phyloP scores from a whole-genome alignment of 768 basidiomycete species.

The Naganishia onofrii region DNA sequence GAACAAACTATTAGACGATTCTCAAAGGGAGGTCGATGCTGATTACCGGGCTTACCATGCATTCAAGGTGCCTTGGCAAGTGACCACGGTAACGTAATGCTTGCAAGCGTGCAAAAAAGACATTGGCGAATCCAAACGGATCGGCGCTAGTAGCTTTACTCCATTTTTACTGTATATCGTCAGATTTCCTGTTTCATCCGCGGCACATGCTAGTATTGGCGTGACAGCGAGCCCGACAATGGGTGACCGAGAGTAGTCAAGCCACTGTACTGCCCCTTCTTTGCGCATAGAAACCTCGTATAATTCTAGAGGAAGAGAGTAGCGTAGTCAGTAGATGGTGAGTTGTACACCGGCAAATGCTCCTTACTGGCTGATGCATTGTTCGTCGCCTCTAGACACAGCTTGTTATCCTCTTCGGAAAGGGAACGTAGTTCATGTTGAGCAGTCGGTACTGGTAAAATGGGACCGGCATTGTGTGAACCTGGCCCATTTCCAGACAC shows the following conservation, averaged over 20 bases:
- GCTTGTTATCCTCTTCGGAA: slow-evolving; percentile 64
- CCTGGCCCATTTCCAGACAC: background rate
- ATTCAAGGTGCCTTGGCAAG: slow-evolving; percentile 67
- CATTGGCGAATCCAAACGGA: slow-evolving; percentile 70
- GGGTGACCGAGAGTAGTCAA: slow-evolving; percentile 78
- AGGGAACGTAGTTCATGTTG: slow-evolving; percentile 62
- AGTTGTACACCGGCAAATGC: background rate
- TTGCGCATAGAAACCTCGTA: slow-evolving; percentile 37
- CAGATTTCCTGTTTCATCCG: slow-evolving; percentile 74
- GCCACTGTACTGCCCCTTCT: slow-evolving; percentile 70
- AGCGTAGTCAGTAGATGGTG: background rate
- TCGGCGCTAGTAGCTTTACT: slow-evolving; percentile 70
- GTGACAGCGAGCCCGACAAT: slow-evolving; percentile 69
- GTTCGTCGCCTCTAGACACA: slow-evolving; percentile 75
- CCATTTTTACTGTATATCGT: slow-evolving; percentile 81
- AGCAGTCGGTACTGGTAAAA: slow-evolving; percentile 62
- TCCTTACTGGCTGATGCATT: background rate
- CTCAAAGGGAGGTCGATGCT: background rate
- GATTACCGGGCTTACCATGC: slow-evolving; percentile 62
- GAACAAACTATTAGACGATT: slow-evolving; percentile 23
- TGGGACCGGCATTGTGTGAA: slow-evolving; percentile 37
- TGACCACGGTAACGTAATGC: slow-evolving; percentile 68
- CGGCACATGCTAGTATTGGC: slow-evolving; percentile 67
- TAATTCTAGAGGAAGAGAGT: background rate
- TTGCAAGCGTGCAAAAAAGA: slow-evolving; percentile 68